These are phyloP conservation scores for Castanea mollissima DNA, from an alignment of 306 rosid genomes.

Conservation along the genomic window DNA sequence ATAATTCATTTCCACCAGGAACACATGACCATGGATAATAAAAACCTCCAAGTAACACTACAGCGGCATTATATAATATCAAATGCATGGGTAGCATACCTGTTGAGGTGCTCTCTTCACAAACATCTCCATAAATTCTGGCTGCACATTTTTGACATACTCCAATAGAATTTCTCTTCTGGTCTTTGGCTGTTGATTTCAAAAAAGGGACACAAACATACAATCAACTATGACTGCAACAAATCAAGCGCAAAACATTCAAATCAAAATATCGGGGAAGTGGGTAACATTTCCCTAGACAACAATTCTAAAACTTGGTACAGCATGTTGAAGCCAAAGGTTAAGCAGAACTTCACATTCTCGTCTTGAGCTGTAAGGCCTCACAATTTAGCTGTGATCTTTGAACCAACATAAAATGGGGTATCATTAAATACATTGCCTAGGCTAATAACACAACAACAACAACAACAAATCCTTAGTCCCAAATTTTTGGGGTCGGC, in stretches of 20 bases:
- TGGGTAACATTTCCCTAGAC: background rate
- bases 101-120: constrained; percentile 93
- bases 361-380: background rate
- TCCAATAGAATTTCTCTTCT: constrained; percentile 92
- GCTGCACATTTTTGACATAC: constrained; percentile 91
- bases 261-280: background rate
- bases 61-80: background rate
- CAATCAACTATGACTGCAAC: constrained; percentile 5
- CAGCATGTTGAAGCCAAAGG: background rate
- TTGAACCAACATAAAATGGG: background rate
- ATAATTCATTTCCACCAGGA: background rate
- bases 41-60: constrained; percentile 6
- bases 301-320: background rate
- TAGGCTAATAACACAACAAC: background rate
- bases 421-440: background rate
- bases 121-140: constrained; percentile 97
- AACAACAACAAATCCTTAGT: no score
- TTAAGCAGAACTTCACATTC: background rate
- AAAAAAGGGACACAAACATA: constrained; percentile 17
- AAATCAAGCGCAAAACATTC: background rate
- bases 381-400: background rate
- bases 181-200: constrained; percentile 64
- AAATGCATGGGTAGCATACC: constrained; percentile 32
- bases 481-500: no score
- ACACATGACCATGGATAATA: constrained; percentile 1